Conservation (phyloP, 2,329 filamentous ascomycete genomes). For the Podosphaera aphanis region DNA sequence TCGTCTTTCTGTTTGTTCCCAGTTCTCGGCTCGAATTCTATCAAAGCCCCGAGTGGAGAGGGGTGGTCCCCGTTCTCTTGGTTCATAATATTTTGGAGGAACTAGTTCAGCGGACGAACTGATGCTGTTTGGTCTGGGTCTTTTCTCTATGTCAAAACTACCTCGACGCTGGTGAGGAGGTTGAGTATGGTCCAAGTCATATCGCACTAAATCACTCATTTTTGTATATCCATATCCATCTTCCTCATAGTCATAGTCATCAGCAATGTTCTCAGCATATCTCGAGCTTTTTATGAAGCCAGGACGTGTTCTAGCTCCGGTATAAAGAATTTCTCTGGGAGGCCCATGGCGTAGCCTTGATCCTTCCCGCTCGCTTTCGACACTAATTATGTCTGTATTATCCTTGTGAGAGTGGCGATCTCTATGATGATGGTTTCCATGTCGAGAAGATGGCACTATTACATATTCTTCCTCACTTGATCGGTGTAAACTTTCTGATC, state of each 20-base stretch:
- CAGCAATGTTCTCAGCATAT: constrained; percentile 19
- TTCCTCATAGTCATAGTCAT: constrained; percentile 25
- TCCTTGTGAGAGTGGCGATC: constrained; percentile 25
- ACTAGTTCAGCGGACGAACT: constrained; percentile 11
- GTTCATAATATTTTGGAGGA: constrained; percentile 17
- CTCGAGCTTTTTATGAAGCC: constrained; percentile 12
- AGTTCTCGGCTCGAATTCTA: constrained; percentile 28
- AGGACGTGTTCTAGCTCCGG: constrained; percentile 7
- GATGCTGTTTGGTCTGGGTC: constrained; percentile 12
- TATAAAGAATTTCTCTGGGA: constrained; percentile 9
- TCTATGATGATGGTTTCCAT: constrained; percentile 14
- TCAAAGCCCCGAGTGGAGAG: constrained; percentile 49
- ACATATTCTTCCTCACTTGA: constrained; percentile 30
- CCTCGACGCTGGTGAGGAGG: constrained; percentile 24
- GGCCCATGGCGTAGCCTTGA: constrained; percentile 7
- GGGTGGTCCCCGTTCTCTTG: constrained; percentile 28
- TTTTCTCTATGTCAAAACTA: constrained; percentile 26
- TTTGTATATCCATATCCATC: constrained; percentile 42
- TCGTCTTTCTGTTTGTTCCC: constrained; percentile 24
- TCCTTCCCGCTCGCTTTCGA: constrained; percentile 8
- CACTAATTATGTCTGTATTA: constrained; percentile 22
- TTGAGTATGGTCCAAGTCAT: constrained; percentile 31
- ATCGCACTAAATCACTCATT: constrained; percentile 34
- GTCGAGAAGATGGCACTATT: constrained; percentile 32
- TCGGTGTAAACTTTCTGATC: constrained; percentile 26